Evolutionary conservation across 2,329 filamentous ascomycete genomes (phyloP), one percentile per base, ranked within the genome.

Genomic region (Endocalyx cinctus): DNA sequence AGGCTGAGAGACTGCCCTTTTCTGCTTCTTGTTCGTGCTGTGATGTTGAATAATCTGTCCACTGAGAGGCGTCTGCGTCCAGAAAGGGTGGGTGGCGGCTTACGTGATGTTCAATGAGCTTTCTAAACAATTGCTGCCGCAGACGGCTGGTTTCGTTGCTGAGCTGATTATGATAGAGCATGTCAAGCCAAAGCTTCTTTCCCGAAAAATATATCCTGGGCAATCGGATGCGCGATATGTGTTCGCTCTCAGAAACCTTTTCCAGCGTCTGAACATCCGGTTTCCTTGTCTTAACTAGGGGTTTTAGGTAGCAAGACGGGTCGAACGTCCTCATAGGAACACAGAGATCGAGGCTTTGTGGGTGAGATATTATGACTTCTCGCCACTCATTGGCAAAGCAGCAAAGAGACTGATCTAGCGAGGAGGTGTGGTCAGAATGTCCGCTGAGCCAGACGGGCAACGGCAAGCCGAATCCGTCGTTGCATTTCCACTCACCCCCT

Each of bases 321-420:
- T 23, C 15, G 18, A 38, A 38, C n/a, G 27, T 25, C 11, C 35
- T 41, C 20, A 38, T 26, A 1, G 31, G 16, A 3, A 41, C 14
- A 15, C 38, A 41, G 17, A 34, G 25, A 16, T 38, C 38, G 4
- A 41, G 10, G 7, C 31, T 29, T 11, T 22, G 7, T 16, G 38
- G 35, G 10, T 32, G 27, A 11, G 28, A 38, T 10, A 38, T 34
- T 2, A 41, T 35, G 4, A 41, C 35, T 29, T 41, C 38, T 10
- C 38, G 38, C 38, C 38, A 41, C 25, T 41, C 38, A 12, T 41
- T 31, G n/a, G 26, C 29, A 17, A 41, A 41, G 10, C 25, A 11
- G 11, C 38, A 41, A 8, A 41, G 35, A 3, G 38, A 41, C 14
- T 35, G 38, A 20, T 41, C 38, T 12, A 29, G 27, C 13, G 30